Evolutionary conservation across 805 yeast species (phyloP).

Genomic region (Ogataea nakhonphanomensis): DNA sequence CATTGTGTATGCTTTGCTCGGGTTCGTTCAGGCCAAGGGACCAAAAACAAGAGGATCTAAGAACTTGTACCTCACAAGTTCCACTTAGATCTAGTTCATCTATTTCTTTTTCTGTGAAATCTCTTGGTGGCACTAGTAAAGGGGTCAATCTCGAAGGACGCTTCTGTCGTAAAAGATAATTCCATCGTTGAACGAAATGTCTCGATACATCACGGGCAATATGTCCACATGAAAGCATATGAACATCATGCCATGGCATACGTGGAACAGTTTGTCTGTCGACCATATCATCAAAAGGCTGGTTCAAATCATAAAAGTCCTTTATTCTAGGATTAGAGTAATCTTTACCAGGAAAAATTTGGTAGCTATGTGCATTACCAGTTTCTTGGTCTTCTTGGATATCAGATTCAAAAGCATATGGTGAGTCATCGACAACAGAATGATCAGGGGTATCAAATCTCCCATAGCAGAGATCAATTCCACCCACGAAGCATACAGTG

Average conservation of each 20-base stretch:
- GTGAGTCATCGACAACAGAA: slow-evolving; percentile 70
- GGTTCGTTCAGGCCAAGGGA: slow-evolving; percentile 81
- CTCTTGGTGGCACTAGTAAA: slow-evolving; percentile 86
- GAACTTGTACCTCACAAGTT: slow-evolving; percentile 85
- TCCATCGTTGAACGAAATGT: slow-evolving; percentile 98
- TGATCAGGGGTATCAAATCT: slow-evolving; percentile 97
- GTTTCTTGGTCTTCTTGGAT: slow-evolving; percentile 19
- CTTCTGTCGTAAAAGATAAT: slow-evolving; percentile 85
- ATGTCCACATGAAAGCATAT: slow-evolving; percentile 92
- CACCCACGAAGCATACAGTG: slow-evolving; percentile 88
- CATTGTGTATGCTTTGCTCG: slow-evolving; percentile 89
- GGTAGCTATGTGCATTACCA: slow-evolving; percentile 36
- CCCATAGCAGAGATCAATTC: slow-evolving; percentile 93
- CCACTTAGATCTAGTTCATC: slow-evolving; percentile 62
- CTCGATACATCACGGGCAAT: slow-evolving; percentile 89
- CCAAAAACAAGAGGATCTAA: slow-evolving; percentile 92
- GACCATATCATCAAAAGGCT: slow-evolving; percentile 89
- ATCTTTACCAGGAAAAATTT: slow-evolving; percentile 93
- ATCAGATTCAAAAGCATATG: slow-evolving; percentile 31
- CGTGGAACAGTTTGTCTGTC: slow-evolving; percentile 79
- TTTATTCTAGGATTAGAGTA: slow-evolving; percentile 93
- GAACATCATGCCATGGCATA: slow-evolving; percentile 99
- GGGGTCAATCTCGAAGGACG: slow-evolving; percentile 95
- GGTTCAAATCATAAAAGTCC: slow-evolving; percentile 77
- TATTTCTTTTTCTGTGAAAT: slow-evolving; percentile 70